Base-by-base conservation (phyloP, 1,284 basidiomycete species). In the Mycena citricolor region DNA sequence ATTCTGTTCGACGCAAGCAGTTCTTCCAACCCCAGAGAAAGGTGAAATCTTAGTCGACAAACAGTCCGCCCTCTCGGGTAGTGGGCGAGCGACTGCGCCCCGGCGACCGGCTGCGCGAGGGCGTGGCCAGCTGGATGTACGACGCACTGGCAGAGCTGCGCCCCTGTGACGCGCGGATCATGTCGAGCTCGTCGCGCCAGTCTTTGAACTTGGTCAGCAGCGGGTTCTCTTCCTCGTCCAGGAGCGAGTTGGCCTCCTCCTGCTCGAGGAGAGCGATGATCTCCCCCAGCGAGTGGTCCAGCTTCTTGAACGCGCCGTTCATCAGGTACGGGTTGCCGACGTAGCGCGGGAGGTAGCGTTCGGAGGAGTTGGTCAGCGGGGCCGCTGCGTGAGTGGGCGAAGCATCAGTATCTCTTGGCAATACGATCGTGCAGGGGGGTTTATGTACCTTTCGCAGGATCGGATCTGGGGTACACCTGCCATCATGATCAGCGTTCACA, bases 311-410 rank as follows among this genome's bases (percentile, higher is more conserved):
- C 3, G 67, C 66, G 23, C 57, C 61, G 33, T 58, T 57, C 61
- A 71, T 66, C 13, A 71, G 58, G 46, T 63, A 71, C 1, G 69
- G 68, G 38, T 73, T 70, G 14, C 67, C 67, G 10, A 68, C 54
- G 42, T 56, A 64, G 31, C 55, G 52, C 13, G 63, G 54, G 11
- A 51, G 52, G 44, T 39, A 52, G 31, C 43, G 42, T 46, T 32
- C 51, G 47, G 39, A 49, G 34, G 37, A 39, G 49, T 33, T 49
- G 3, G 42, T 36, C 17, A 39, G 44, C 12, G 26, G 5, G n/a
- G 46, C 46, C 17, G 47, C 39, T 41, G 25, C n/a, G n/a, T n/a
- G n/a, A n/a, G n/a, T n/a, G n/a, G n/a, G n/a, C n/a, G n/a, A n/a
- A n/a, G n/a, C n/a, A n/a, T n/a, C n/a, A n/a, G 28, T 4, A 35